Conservation (phyloP, 2,329 filamentous ascomycete species). For the Fonsecaea multimorphosa region DNA sequence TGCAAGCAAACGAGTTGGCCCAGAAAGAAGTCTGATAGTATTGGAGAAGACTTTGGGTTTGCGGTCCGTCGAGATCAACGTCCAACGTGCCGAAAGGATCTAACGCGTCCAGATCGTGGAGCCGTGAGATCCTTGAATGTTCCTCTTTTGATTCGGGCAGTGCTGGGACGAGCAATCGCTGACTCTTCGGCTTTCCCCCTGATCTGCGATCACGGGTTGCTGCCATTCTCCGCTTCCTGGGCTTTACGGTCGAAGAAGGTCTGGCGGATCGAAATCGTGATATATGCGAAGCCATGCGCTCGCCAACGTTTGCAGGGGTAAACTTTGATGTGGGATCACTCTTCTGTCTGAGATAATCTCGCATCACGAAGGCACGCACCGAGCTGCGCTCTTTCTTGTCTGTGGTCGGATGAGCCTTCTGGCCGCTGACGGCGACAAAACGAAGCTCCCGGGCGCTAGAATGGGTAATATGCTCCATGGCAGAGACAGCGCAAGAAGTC, state of each 20-base stretch:
- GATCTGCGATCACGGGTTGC: constrained; percentile 1
- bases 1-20: constrained; percentile 32
- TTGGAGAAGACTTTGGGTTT: constrained; percentile 25
- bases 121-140: not conserved
- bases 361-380: constrained; percentile 28
- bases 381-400: constrained; percentile 23
- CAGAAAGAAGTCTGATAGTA: constrained; percentile 30
- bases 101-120: constrained; percentile 26
- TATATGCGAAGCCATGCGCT: constrained; percentile 25
- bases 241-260: not conserved
- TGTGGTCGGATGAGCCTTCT: constrained; percentile 9
- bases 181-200: not conserved
- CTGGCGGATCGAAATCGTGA: constrained; percentile 26
- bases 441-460: constrained; percentile 20
- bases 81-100: constrained; percentile 25
- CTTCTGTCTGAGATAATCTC: constrained; percentile 28
- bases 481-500: not conserved
- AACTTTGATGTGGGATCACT: constrained; percentile 27
- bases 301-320: constrained; percentile 23
- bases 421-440: constrained; percentile 24
- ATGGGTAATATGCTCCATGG: not conserved
- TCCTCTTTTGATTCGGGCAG: not conserved
- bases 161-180: constrained; percentile 17
- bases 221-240: constrained; percentile 9
- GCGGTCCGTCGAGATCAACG: constrained; percentile 21